A percentile compares a stretch with the other conserved stretches of the same genome.
These are phyloP conservation scores for Madurella mycetomatis DNA, from an alignment of 2,329 filamentous ascomycete genomes.

Conservation along the genomic window DNA sequence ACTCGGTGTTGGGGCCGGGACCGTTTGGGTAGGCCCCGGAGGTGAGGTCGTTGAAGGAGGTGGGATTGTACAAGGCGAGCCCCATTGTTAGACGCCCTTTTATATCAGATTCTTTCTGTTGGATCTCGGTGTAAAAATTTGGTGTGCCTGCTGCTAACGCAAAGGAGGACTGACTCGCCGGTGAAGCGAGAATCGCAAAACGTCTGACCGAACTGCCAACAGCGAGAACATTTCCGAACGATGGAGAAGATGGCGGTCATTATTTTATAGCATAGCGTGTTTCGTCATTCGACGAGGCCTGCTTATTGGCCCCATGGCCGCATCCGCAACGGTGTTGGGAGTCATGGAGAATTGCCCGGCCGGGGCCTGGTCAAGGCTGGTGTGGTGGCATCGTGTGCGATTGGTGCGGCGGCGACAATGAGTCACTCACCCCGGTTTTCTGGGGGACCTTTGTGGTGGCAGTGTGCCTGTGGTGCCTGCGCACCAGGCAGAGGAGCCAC, in stretches of 20 bases:
- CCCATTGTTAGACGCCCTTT: constrained; percentile 9
- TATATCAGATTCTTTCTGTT: background rate
- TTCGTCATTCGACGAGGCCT: background rate
- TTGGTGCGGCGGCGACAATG: no score
- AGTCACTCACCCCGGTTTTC: no score
- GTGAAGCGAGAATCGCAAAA: constrained; percentile 1
- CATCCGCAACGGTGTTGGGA: background rate
- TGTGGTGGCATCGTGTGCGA: no score
- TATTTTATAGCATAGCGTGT: constrained; percentile 9
- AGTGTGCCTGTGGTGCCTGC: no score
- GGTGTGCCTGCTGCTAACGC: constrained; percentile 6
- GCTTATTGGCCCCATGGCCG: constrained; percentile 15
- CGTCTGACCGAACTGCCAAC: constrained; percentile 10
- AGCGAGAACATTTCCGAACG: background rate
- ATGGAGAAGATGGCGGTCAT: background rate
- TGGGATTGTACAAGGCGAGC: constrained; percentile 2
- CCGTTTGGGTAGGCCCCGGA: background rate
- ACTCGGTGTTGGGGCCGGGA: background rate
- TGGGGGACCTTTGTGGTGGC: no score
- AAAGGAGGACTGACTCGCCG: constrained; percentile 8
- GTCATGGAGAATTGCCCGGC: constrained; percentile 7
- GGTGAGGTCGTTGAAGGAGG: background rate
- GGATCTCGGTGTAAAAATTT: background rate
- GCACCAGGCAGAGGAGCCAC: no score
- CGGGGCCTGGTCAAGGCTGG: background rate